Conservation (phyloP, 805 yeast genomes). For the Candida boleticola region DNA sequence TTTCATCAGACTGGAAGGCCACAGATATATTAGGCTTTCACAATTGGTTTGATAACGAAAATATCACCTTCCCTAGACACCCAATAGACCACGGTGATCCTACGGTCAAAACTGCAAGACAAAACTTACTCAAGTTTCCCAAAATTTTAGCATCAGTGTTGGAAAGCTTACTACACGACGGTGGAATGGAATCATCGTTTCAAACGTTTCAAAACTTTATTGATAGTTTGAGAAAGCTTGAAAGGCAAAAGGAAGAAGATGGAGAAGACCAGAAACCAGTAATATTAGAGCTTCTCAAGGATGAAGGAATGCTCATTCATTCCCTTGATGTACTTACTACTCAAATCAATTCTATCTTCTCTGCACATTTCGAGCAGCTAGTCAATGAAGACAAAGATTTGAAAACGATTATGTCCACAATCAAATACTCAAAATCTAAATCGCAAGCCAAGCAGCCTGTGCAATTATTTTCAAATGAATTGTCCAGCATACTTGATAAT, state of each 20-base stretch:
- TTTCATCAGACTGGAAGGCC: constrained; percentile 22
- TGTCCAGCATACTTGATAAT: constrained; percentile 24
- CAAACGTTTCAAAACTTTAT: constrained; percentile 1
- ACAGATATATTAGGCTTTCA: constrained; percentile 28
- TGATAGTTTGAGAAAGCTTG: background rate
- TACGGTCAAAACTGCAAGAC: background rate
- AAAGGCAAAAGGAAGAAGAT: background rate
- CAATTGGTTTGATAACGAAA: constrained; percentile 27
- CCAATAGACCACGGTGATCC: background rate
- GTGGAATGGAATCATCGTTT: background rate
- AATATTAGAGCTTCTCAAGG: background rate
- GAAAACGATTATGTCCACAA: constrained; percentile 1
- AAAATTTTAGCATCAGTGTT: constrained; percentile 6
- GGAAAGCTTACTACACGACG: constrained; percentile 4
- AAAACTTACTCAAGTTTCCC: constrained; percentile 5
- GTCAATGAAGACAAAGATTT: constrained; percentile 2
- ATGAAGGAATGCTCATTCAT: background rate
- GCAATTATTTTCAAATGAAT: constrained; percentile 18
- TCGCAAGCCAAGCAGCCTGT: background rate
- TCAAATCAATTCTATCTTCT: background rate
- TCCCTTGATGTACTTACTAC: background rate
- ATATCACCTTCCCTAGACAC: constrained; percentile 10
- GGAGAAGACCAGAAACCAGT: background rate
- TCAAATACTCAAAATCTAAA: constrained; percentile 1
- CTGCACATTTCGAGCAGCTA: constrained; percentile 1